These are phyloP conservation scores for Talaromyces pinophilus DNA, from an alignment of 2,329 filamentous ascomycete species.

Conservation along the genomic window DNA sequence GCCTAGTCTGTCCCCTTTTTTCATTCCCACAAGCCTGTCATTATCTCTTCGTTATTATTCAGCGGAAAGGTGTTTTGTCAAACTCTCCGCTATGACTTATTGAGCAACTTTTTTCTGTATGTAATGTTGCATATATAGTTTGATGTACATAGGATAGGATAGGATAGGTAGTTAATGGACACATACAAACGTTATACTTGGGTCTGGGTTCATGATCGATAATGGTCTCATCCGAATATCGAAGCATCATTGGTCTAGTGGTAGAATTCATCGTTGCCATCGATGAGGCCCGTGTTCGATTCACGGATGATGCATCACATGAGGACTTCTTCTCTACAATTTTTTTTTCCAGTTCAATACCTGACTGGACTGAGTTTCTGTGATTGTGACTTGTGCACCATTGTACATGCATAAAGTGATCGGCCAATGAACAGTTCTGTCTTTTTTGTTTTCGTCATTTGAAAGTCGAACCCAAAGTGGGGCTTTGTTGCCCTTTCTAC, in stretches of 20 bases:
- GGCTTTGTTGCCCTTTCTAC: constrained; percentile 2
- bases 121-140: constrained; percentile 9
- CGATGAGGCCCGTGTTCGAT: constrained; percentile 30
- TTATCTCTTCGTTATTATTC: neutral
- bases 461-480: constrained; percentile 1
- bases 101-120: constrained; percentile 4
- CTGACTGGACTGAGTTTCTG: no score
- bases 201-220: neutral
- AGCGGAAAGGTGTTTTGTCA: neutral
- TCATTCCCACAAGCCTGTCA: neutral
- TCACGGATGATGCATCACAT: constrained; percentile 25
- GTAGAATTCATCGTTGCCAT: constrained; percentile 34
- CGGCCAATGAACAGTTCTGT: neutral
- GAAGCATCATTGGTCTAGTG: constrained; percentile 29
- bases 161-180: neutral
- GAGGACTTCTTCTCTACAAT: no score
- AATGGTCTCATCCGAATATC: neutral
- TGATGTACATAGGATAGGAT: constrained; percentile 9
- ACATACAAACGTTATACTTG: neutral
- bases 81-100: neutral
- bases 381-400: neutral
- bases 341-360: no score
- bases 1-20: constrained; percentile 8
- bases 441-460: neutral
- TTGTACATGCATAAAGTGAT: neutral